These are phyloP conservation scores for Fusarium robinianum DNA, from an alignment of 2,329 filamentous ascomycete genomes.

Conservation along the genomic window DNA sequence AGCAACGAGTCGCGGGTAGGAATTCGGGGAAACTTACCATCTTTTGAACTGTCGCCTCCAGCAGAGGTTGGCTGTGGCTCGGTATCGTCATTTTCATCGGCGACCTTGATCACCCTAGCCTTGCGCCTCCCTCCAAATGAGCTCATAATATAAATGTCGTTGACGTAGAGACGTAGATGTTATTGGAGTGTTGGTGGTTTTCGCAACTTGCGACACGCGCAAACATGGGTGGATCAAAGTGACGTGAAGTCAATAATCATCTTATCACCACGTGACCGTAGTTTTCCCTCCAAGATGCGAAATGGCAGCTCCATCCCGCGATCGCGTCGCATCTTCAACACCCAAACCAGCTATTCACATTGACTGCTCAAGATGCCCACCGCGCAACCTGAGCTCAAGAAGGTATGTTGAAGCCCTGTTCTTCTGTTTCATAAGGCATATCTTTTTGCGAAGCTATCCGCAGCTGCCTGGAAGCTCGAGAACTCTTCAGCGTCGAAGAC, in stretches of 20 bases:
- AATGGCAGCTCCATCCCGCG: conserved; percentile 32
- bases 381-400: conserved; percentile 98
- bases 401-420: conserved; percentile 61
- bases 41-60: conserved; percentile 36
- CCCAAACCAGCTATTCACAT: conserved; percentile 30
- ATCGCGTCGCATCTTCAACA: conserved; percentile 37
- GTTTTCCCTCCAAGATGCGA: conserved; percentile 34
- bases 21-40: conserved; percentile 44
- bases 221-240: conserved; percentile 12
- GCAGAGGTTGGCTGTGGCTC: conserved; percentile 25
- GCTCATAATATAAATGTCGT: conserved; percentile 49
- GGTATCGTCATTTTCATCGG: conserved; percentile 64
- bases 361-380: conserved; percentile 78
- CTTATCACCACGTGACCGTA: conserved; percentile 56
- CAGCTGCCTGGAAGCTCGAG: no score
- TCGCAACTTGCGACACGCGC: conserved; percentile 22
- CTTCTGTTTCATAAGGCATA: background rate
- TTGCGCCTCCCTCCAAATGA: conserved; percentile 66
- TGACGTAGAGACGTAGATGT: conserved; percentile 7
- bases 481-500: no score
- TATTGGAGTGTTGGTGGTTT: background rate
- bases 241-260: conserved; percentile 40
- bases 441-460: no score
- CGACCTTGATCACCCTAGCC: conserved; percentile 74
- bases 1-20: conserved; percentile 37